A percentile compares a stretch with the other conserved stretches of the same genome.
These are phyloP conservation scores for Colletotrichum camelliae DNA, from an alignment of 2,329 filamentous ascomycete genomes.

Conservation along the genomic window DNA sequence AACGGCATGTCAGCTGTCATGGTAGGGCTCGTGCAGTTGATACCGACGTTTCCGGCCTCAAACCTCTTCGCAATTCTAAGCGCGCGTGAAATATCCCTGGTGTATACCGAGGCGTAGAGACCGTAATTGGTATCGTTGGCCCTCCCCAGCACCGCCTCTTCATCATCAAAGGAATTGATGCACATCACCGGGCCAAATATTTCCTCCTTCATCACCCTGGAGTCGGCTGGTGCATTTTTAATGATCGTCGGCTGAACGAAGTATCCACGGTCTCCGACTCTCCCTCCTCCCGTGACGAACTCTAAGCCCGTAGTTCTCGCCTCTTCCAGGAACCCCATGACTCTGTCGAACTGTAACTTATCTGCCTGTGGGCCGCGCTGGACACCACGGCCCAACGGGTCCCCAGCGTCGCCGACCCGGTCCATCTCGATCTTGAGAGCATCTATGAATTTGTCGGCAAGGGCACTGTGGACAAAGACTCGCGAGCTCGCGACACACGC, in stretches of 20 bases:
- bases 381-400: constrained; percentile 54
- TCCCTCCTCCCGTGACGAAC: constrained; percentile 78
- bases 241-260: constrained; percentile 43
- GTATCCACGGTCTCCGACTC: constrained; percentile 45
- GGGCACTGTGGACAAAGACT: constrained; percentile 74
- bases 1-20: constrained; percentile 6
- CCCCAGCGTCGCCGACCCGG: constrained; percentile 77
- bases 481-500: constrained; percentile 72
- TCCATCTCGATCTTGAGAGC: constrained; percentile 71
- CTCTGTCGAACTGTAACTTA: constrained; percentile 43
- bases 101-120: constrained; percentile 17
- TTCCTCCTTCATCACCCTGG: constrained; percentile 51
- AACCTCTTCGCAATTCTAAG: neutral
- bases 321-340: constrained; percentile 38
- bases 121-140: constrained; percentile 55
- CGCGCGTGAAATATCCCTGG: neutral
- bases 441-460: constrained; percentile 73
- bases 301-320: constrained; percentile 46
- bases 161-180: constrained; percentile 45
- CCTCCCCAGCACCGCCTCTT: constrained; percentile 53
- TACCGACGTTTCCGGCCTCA: neutral
- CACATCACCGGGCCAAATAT: constrained; percentile 67
- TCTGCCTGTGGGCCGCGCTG: constrained; percentile 38
- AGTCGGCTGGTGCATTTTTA: constrained; percentile 3
- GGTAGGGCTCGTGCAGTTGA: neutral